Base-by-base conservation (phyloP, 805 yeast genomes). In the Metschnikowia vanudenii region DNA sequence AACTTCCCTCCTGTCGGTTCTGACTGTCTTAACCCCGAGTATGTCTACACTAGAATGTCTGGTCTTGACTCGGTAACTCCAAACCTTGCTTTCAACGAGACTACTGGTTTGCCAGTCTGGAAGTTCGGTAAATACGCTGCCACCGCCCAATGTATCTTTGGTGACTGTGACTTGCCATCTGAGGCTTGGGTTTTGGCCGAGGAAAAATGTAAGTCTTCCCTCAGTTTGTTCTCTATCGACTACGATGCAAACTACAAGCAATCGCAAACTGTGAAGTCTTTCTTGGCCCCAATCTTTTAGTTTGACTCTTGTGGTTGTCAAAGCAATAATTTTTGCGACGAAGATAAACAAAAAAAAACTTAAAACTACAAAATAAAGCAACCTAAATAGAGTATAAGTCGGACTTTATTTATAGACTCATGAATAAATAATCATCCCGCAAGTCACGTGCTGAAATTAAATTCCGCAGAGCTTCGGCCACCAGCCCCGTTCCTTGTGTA, bases 211-310 rank as follows among this genome's bases (percentile, higher is more conserved):
- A 60, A 66, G 49, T 50, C 76, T 18, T 56, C 81, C 4, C 66
- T 78, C 49, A 63, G 78, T 38, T 67, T 69, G n/a, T 78, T 77
- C 63, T 64, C 75, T 26, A 62, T 76, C 53, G 84, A 78, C 57
- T 62, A 67, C 50, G 78, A 73, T 55, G 75, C 77, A 36, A 57
- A 55, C 53, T 40, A 51, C 46, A 36, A 54, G 43, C 57, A 54
- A 36, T 38, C 45, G 32, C 43, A 45, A 11, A 39, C 47, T 18
- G 56, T 56, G 36, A 38, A 54, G 43, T 35, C 39, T 22, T 52
- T 46, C 50, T 54, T 56, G 51, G 34, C 46, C 16, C 49, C 56
- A 8, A 32, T 56, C 36, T 43, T 55, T 22, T 22, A 20, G 10
- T 26, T 26, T 26, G 28, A 26, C 28, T 26, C 28, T 12, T 5